Base-by-base conservation (phyloP, 2,329 filamentous ascomycete genomes). In the Leptodontidium sp. region DNA sequence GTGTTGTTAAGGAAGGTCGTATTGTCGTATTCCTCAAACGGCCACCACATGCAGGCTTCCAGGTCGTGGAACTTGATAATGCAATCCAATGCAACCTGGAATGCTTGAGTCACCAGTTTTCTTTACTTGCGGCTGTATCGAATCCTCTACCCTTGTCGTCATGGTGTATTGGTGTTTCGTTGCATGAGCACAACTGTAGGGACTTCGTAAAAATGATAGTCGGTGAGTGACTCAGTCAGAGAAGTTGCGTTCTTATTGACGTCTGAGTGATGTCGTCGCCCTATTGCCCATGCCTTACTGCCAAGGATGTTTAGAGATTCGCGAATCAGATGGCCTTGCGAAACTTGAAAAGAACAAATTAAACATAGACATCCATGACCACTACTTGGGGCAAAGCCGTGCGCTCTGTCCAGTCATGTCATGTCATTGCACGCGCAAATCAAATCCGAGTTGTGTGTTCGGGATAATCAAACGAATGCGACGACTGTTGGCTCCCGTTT, bases 71-170 rank as follows among this genome's bases (percentile, higher is more conserved):
- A 43, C 57, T 12, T 40, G 17, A 38, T 35, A 17, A 55, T 55
- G 29, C 29, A 32, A 32, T 32, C 1, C 29, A 32, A 32, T 26
- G 12, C 24, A 29, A 21, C 1, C 21, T 21, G 21, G 21, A 21
- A 53, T 53, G 50, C 50, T 29, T 55, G 52, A 55, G 26, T 55
- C 52, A 55, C 52, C 52, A 24, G 50, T 53, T 53, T 29, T 29
- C 38, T 32, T 32, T 32, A 32, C 3, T 32, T 40, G 38, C 11
- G 38, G 38, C 38, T 40, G 38, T 11, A 40, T 40, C 38, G 2
- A 40, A 11, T 6, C 4, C 38, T 29, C 21, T n/a, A 9, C 15
- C 29, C 15, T 9, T 35, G 52, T 35, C 52, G 29, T 55, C 29
- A 55, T 35, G 6, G 29, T n/a, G 26, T 8, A 35, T 55, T 35